Conservation (phyloP, 2,329 filamentous ascomycete genomes). For the Fusarium napiforme region DNA sequence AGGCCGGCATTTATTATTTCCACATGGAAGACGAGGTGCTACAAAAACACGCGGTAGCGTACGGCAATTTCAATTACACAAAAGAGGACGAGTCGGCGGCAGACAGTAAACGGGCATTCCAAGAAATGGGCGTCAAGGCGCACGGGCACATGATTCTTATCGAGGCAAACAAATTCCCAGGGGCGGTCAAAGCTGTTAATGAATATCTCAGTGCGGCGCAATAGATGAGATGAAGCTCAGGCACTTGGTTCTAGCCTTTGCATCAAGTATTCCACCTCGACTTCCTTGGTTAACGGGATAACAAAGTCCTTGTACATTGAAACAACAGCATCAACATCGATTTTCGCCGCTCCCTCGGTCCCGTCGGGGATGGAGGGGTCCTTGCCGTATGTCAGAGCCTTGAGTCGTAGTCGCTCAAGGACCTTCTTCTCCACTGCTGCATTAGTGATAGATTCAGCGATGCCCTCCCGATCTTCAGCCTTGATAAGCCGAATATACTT, state of each 20-base stretch:
- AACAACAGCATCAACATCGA: conserved; percentile 91
- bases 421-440: conserved; percentile 90
- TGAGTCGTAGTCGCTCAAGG: conserved; percentile 83
- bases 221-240: conserved; percentile 48
- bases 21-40: conserved; percentile 95
- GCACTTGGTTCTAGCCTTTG: conserved; percentile 73
- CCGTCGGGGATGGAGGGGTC: conserved; percentile 76
- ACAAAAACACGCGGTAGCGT: conserved; percentile 77
- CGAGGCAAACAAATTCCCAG: conserved; percentile 79
- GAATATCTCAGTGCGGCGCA: conserved; percentile 74
- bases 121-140: conserved; percentile 89
- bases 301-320: conserved; percentile 92
- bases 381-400: conserved; percentile 92
- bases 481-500: conserved; percentile 85
- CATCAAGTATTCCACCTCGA: conserved; percentile 98
- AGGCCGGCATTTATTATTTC: conserved; percentile 82
- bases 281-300: conserved; percentile 96
- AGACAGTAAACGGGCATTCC: conserved; percentile 94
- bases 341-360: conserved; percentile 74
- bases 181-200: conserved; percentile 78
- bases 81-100: conserved; percentile 84
- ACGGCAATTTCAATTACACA: conserved; percentile 79
- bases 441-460: conserved; percentile 92
- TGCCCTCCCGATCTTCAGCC: conserved; percentile 80
- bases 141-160: conserved; percentile 88